Evolutionary conservation across 129 eudicot species (phyloP).

Genomic region (Flaveria ramosissima): DNA sequence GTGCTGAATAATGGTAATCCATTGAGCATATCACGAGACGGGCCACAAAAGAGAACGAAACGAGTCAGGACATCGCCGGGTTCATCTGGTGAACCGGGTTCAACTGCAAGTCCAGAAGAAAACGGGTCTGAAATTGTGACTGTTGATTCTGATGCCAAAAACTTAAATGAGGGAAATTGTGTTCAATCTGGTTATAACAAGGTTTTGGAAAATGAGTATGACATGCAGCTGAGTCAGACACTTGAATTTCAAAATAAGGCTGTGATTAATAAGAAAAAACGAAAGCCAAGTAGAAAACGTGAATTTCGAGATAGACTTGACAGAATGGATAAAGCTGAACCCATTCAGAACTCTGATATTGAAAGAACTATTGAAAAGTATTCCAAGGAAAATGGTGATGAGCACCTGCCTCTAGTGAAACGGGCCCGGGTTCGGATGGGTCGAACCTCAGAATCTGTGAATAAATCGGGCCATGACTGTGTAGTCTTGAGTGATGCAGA

Average conservation of each 20-base stretch:
- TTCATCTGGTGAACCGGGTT: slow-evolving; percentile 42
- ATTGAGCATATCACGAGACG: slow-evolving; percentile 41
- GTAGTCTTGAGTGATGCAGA: slow-evolving; percentile 37
- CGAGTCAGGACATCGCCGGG: slow-evolving; percentile 58
- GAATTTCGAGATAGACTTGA: slow-evolving; percentile 42
- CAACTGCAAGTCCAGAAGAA: slow-evolving; percentile 59
- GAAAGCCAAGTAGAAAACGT: slow-evolving; percentile 71
- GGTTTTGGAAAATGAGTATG: slow-evolving; percentile 40
- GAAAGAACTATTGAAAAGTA: slow-evolving; percentile 33
- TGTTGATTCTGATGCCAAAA: slow-evolving; percentile 52
- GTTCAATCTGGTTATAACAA: slow-evolving; percentile 57
- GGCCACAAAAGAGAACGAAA: slow-evolving; percentile 58
- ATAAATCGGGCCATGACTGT: slow-evolving; percentile 16
- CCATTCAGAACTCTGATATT: slow-evolving; percentile 27
- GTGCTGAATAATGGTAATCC: slow-evolving; percentile 39
- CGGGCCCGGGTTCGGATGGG: slow-evolving; percentile 97
- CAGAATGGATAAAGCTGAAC: slow-evolving; percentile 33
- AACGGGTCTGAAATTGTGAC: slow-evolving; percentile 60
- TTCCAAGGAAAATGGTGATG: slow-evolving; percentile 76
- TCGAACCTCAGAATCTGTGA: slow-evolving; percentile 40
- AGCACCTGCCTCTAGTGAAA: slow-evolving; percentile 85
- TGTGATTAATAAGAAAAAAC: slow-evolving; percentile 66
- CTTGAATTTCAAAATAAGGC: slow-evolving; percentile 61
- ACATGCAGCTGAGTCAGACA: slow-evolving; percentile 49
- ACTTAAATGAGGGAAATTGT: slow-evolving; percentile 54